Conservation (phyloP, 2,329 filamentous ascomycete species). For the Xylaria sp. region DNA sequence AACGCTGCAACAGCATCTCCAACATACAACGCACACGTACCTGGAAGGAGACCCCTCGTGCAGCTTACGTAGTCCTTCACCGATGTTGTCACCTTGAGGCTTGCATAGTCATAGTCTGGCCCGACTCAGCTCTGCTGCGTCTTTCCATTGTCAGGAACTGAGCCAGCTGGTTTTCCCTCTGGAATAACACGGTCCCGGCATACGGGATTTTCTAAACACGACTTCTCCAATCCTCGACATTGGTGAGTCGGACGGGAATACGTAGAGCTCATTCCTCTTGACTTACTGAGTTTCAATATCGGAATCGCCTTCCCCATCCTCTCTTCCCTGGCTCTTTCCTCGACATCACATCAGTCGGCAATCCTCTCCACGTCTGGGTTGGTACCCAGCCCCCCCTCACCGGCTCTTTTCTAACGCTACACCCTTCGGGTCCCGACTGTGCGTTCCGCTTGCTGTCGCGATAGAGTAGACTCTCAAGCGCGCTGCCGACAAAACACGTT, state of each 20-base stretch:
- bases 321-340: too few species aligned
- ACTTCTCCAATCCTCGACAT: neutral
- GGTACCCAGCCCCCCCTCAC: too few species aligned
- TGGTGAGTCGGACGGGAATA: neutral
- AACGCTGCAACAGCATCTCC: neutral
- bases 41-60: conserved; percentile 6
- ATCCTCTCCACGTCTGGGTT: too few species aligned
- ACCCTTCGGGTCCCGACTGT: too few species aligned
- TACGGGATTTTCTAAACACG: neutral
- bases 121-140: neutral
- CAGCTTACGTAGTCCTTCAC: conserved; percentile 12
- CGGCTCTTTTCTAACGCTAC: too few species aligned
- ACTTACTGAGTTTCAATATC: neutral
- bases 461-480: too few species aligned
- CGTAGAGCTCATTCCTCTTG: neutral
- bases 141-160: conserved; percentile 1
- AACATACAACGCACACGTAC: conserved; percentile 11
- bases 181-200: neutral
- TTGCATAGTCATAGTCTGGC: conserved; percentile 8
- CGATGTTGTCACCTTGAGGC: conserved; percentile 18
- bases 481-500: too few species aligned
- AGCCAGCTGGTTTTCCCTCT: neutral
- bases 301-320: too few species aligned
- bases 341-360: too few species aligned
- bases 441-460: too few species aligned